Percentiles rank a stretch among this genome's conserved stretches.
These are phyloP conservation scores for Phlegmacium glaucopus DNA, from an alignment of 768 basidiomycete genomes.

Conservation along the genomic window DNA sequence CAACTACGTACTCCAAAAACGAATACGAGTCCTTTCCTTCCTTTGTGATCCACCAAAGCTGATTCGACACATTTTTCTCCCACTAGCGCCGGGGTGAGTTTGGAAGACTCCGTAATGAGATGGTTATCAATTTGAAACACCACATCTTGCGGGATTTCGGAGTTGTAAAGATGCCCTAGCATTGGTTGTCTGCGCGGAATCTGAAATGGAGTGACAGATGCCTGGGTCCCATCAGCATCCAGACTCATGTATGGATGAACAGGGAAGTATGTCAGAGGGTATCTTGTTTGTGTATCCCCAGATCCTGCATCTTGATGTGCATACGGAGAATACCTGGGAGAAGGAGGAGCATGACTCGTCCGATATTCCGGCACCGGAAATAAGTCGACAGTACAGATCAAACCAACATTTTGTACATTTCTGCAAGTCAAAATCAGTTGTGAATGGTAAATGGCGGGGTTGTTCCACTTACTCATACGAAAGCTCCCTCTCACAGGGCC, in stretches of 20 bases:
- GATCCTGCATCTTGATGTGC: background rate
- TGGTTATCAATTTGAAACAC: constrained; percentile 30
- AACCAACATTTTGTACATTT: constrained; percentile 51
- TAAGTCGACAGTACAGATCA: constrained; percentile 71
- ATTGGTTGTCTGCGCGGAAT: constrained; percentile 35
- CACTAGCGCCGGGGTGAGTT: constrained; percentile 49
- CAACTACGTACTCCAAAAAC: constrained; percentile 51
- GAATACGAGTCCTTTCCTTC: constrained; percentile 53
- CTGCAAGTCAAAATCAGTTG: constrained; percentile 26
- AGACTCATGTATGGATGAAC: constrained; percentile 33
- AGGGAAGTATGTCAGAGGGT: constrained; percentile 35
- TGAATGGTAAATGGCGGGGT: constrained; percentile 1
- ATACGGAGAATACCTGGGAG: constrained; percentile 13
- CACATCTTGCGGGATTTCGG: constrained; percentile 27
- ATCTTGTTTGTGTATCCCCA: constrained; percentile 3
- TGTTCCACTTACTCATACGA: constrained; percentile 41
- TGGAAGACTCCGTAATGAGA: constrained; percentile 37
- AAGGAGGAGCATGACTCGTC: constrained; percentile 13
- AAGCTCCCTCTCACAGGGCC: constrained; percentile 46
- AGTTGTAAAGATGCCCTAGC: constrained; percentile 24
- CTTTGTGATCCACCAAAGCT: constrained; percentile 48
- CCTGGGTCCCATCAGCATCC: constrained; percentile 16
- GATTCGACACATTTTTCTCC: constrained; percentile 64
- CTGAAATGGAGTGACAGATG: constrained; percentile 29
- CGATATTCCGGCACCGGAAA: constrained; percentile 51